phyloP scores from a whole-genome alignment of 441 rosid genomes.

The Eruca vesicaria region DNA sequence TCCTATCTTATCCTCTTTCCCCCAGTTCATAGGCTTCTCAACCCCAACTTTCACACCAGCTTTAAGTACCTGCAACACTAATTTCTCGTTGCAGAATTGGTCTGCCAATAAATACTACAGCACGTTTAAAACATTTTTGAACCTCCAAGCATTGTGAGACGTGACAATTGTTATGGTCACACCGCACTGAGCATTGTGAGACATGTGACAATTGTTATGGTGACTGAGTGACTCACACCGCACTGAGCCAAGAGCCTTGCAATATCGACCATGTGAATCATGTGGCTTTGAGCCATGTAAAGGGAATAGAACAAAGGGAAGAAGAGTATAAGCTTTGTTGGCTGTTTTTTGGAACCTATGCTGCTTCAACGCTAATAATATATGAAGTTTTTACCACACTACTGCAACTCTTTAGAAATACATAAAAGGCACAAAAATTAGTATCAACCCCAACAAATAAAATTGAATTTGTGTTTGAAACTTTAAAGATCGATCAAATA shows the following conservation, averaged over 20 bases:
- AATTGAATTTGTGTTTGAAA: not conserved
- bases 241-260: slow-evolving; percentile 40
- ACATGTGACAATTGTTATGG: slow-evolving; percentile 34
- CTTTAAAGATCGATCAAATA: not conserved
- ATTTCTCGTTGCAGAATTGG: slow-evolving; percentile 49
- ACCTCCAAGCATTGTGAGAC: slow-evolving; percentile 26
- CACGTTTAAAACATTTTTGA: slow-evolving; percentile 10
- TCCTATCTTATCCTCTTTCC: not conserved
- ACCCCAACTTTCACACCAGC: not conserved
- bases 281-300: slow-evolving; percentile 45
- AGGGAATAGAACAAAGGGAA: slow-evolving; percentile 42
- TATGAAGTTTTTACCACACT: not conserved
- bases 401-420: not conserved
- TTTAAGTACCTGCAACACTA: slow-evolving; percentile 38
- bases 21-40: too few species aligned
- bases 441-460: not conserved
- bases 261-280: slow-evolving; percentile 47
- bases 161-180: slow-evolving; percentile 34
- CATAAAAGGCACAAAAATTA: not conserved
- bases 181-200: too few species aligned
- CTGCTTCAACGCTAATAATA: not conserved
- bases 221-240: too few species aligned
- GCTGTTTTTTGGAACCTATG: not conserved
- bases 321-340: slow-evolving; percentile 4
- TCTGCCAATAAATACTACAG: slow-evolving; percentile 35